Conservation (phyloP, 495 filamentous ascomycete genomes). For the Penicillium diatomitis region DNA sequence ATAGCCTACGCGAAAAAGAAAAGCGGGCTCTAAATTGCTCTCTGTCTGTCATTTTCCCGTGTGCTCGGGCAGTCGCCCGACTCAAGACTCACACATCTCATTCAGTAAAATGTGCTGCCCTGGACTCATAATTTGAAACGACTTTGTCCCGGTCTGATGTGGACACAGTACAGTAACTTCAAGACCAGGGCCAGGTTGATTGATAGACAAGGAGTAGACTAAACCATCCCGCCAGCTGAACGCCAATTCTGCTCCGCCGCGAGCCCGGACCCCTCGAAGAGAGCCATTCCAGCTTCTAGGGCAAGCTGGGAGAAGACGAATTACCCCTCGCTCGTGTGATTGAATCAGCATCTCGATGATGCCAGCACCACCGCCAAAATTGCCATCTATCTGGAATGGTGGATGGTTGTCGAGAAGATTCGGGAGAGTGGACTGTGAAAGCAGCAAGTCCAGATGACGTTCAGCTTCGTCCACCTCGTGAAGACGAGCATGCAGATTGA, state of each 20-base stretch:
- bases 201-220: background rate
- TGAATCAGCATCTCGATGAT: slow-evolving; percentile 45
- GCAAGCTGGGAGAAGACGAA: slow-evolving; percentile 37
- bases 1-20: too few species aligned
- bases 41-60: too few species aligned
- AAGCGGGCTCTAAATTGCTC: too few species aligned
- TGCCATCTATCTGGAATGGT: slow-evolving; percentile 45
- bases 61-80: too few species aligned
- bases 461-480: slow-evolving; percentile 23
- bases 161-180: background rate
- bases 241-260: slow-evolving; percentile 33
- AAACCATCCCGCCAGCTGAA: slow-evolving; percentile 23
- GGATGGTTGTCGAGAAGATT: slow-evolving; percentile 37
- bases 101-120: slow-evolving; percentile 1
- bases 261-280: slow-evolving; percentile 29
- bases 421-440: slow-evolving; percentile 29
- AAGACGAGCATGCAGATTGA: slow-evolving; percentile 29
- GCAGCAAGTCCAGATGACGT: slow-evolving; percentile 25
- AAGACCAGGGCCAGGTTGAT: background rate
- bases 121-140: slow-evolving; percentile 3
- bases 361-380: slow-evolving; percentile 40
- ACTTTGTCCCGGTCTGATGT: slow-evolving; percentile 6
- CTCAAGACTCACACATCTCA: too few species aligned
- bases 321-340: slow-evolving; percentile 33
- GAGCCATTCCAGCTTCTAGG: slow-evolving; percentile 28